A percentile compares a stretch with the other conserved stretches of the same genome.
Conservation (phyloP, 345 rosid species). For the Citrus sp. region DNA sequence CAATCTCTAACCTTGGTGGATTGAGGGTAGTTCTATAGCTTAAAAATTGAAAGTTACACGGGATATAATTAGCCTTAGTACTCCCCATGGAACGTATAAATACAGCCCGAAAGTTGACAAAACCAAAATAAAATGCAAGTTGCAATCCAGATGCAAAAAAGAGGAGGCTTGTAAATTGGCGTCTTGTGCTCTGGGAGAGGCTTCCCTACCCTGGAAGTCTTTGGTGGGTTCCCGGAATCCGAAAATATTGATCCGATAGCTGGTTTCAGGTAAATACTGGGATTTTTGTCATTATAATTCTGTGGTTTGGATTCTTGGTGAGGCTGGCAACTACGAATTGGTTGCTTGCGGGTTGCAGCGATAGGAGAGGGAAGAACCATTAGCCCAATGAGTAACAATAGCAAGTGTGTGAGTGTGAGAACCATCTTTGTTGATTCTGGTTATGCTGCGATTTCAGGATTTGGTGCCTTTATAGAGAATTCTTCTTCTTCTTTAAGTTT, state of each 20-base stretch:
- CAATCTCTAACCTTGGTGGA: not conserved
- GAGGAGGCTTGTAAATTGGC: not conserved
- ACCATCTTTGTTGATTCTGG: conserved; percentile 16
- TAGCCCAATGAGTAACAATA: conserved; percentile 22
- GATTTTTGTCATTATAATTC: not conserved
- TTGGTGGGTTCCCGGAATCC: not conserved
- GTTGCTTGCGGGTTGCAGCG: not conserved
- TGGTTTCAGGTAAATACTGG: not conserved
- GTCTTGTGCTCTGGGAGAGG: not conserved
- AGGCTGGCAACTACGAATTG: not conserved
- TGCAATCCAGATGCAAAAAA: not conserved
- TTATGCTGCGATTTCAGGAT: not conserved
- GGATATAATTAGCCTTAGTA: not conserved
- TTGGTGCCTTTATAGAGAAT: conserved; percentile 8
- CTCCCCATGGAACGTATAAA: not conserved
- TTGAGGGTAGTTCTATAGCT: not conserved
- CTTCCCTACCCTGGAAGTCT: not conserved
- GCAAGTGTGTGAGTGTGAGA: not conserved
- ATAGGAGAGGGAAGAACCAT: conserved; percentile 22
- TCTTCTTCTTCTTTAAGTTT: too few relatives aligned
- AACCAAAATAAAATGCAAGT: not conserved
- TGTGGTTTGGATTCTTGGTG: not conserved
- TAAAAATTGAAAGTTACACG: not conserved
- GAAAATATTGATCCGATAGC: too few relatives aligned
- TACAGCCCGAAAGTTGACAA: not conserved